These are phyloP conservation scores for Helichrysum umbraculigerum DNA, from an alignment of 129 eudicot genomes.

Conservation along the genomic window DNA sequence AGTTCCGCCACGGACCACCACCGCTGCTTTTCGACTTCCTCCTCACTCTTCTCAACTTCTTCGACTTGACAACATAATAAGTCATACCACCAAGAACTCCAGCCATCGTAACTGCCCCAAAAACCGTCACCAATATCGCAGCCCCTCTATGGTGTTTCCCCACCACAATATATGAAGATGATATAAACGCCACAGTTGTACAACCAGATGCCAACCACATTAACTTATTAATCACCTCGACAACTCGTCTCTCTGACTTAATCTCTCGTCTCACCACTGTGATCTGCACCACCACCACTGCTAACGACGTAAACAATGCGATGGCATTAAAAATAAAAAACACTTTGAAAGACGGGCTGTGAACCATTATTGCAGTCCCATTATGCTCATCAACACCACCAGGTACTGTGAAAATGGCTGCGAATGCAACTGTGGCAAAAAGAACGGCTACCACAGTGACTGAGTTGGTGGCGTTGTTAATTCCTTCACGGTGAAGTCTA, in stretches of 20 bases:
- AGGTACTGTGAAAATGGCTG: slow-evolving; percentile 27
- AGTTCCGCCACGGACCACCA: slow-evolving; percentile 34
- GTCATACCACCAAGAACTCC: slow-evolving; percentile 73
- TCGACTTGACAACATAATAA: slow-evolving; percentile 63
- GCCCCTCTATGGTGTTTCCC: slow-evolving; percentile 63
- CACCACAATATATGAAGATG: slow-evolving; percentile 66
- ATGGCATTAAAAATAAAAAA: slow-evolving; percentile 62
- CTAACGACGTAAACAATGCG: slow-evolving; percentile 67
- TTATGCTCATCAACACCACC: slow-evolving; percentile 35
- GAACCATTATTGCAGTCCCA: slow-evolving; percentile 51
- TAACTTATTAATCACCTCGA: slow-evolving; percentile 75
- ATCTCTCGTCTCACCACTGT: slow-evolving; percentile 78
- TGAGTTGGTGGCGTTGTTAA: slow-evolving; percentile 77
- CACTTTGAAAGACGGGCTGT: slow-evolving; percentile 42
- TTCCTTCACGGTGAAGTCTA: slow-evolving; percentile 74
- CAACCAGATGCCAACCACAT: slow-evolving; percentile 87
- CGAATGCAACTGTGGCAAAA: slow-evolving; percentile 57
- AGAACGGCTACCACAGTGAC: slow-evolving; percentile 75
- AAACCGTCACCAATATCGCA: slow-evolving; percentile 57
- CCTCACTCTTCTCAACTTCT: slow-evolving; percentile 53
- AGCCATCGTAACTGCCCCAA: slow-evolving; percentile 61
- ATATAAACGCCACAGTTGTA: slow-evolving; percentile 69
- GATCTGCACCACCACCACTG: slow-evolving; percentile 77
- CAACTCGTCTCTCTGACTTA: slow-evolving; percentile 66
- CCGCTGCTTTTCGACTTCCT: slow-evolving; percentile 48